Evolutionary conservation across 2,329 filamentous ascomycete genomes (phyloP), one percentile per base, ranked within the genome.

Genomic region (Hypoxylon sp.): DNA sequence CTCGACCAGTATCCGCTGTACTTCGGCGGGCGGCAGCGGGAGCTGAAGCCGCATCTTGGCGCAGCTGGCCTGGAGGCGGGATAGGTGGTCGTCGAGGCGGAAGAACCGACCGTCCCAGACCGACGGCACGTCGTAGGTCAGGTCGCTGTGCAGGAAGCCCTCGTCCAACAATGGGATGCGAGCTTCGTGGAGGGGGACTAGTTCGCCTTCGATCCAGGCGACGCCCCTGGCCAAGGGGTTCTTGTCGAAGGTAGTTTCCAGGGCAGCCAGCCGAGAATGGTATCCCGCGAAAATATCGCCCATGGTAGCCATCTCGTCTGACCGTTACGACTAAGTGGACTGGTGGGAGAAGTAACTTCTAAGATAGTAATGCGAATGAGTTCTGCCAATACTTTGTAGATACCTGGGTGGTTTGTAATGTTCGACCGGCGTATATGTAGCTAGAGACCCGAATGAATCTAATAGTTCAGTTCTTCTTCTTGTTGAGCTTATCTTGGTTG

Each of bases 71-170:
- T 51, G 26, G 4, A 51, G 48, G 6, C 48, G 48, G 28, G n/a
- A 11, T 3, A 51, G 13, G 30, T 51, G 48, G 30, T 51, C 48
- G 48, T 51, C 30, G 28, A 51, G 48, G 13, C 48, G 48, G 48
- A 51, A 51, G 48, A 51, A 52, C 6, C 49, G 49, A 7, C 49
- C 49, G 34, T 52, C 32, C 49, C 32, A 52, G 17, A 52, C 49
- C 13, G 49, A 22, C 49, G 49, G 32, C 32, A 41, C 32, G 34
- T 52, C 49, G 49, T 52, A 52, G 5, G 49, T 52, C 19, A 52
- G 49, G 28, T 52, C 49, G 49, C 49, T 41, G 49, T 41, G 49
- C 32, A 52, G 20, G 49, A 52, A 52, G 11, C 49, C 49, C 28
- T 52, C 26, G 49, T 52, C 49, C 8, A 52, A 32, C 13, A 41